Conservation (phyloP, 768 basidiomycete species). For the Cantharellus cinnabarinus region DNA sequence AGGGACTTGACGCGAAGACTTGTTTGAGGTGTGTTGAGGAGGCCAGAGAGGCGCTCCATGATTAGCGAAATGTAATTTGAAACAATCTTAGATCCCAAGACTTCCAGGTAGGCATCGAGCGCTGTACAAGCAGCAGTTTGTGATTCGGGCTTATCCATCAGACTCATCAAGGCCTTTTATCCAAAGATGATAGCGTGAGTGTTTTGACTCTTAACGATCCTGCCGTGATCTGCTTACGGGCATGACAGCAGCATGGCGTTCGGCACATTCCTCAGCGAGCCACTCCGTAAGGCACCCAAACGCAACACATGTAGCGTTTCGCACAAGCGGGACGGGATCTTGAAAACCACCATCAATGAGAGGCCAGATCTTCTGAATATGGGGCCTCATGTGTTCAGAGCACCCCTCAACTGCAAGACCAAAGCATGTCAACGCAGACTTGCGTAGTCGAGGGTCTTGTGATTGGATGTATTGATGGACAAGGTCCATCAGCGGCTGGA, state of each 20-base stretch:
- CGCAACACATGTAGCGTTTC: constrained; percentile 90
- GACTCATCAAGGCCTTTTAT: constrained; percentile 62
- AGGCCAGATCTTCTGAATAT: constrained; percentile 77
- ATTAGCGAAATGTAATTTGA: constrained; percentile 80
- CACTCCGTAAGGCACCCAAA: constrained; percentile 95
- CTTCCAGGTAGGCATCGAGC: constrained; percentile 89
- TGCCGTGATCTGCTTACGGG: constrained; percentile 33
- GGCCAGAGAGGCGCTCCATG: constrained; percentile 78
- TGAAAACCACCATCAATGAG: constrained; percentile 73
- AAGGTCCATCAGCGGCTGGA: constrained; percentile 69
- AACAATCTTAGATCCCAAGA: constrained; percentile 67
- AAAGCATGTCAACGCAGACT: constrained; percentile 85
- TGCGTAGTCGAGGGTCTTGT: constrained; percentile 54
- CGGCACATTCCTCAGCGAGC: constrained; percentile 80
- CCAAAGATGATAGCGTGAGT: background rate
- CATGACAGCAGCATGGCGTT: constrained; percentile 60
- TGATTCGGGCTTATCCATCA: constrained; percentile 70
- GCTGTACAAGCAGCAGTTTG: constrained; percentile 92
- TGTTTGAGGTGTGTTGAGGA: constrained; percentile 51
- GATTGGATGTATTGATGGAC: constrained; percentile 76
- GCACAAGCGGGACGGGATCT: constrained; percentile 65
- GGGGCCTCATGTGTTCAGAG: constrained; percentile 90
- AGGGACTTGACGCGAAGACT: constrained; percentile 80
- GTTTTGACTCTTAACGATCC: background rate
- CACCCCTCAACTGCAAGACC: constrained; percentile 95